Percentiles rank a stretch among this genome's conserved stretches.
These are phyloP conservation scores for Chrysanthemum seticuspe DNA, from an alignment of 129 eudicot genomes.

Conservation along the genomic window DNA sequence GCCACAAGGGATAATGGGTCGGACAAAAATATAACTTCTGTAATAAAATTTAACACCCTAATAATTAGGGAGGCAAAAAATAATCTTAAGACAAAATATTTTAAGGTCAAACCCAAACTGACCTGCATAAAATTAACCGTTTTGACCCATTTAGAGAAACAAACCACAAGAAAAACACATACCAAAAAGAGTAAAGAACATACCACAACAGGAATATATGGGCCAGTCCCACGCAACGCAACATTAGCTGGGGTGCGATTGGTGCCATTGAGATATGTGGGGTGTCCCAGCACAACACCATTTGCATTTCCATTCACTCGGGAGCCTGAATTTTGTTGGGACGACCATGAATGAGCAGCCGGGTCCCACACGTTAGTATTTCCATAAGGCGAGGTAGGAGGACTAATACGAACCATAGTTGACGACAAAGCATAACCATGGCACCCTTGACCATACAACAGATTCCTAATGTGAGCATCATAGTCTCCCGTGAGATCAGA, in stretches of 20 bases:
- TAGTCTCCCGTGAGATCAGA: conserved; percentile 91
- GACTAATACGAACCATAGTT: conserved; percentile 26
- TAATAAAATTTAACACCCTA: too few species aligned
- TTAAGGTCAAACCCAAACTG: background rate
- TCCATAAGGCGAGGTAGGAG: conserved; percentile 40
- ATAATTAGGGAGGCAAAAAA: too few species aligned
- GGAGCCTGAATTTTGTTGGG: conserved; percentile 26
- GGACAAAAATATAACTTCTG: too few species aligned
- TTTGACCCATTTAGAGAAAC: background rate
- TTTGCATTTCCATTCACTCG: conserved; percentile 30
- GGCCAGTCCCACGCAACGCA: conserved; percentile 65
- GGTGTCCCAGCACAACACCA: conserved; percentile 32
- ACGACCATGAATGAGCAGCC: conserved; percentile 31
- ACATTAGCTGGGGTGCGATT: conserved; percentile 15
- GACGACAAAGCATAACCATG: conserved; percentile 42
- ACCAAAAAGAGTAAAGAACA: conserved; percentile 12
- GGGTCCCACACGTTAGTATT: conserved; percentile 49
- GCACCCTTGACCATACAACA: conserved; percentile 63
- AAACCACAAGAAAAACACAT: background rate
- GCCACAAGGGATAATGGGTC: too few species aligned
- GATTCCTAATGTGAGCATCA: conserved; percentile 72
- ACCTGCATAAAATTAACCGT: background rate
- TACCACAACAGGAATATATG: conserved; percentile 73
- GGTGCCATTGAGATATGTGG: conserved; percentile 24
- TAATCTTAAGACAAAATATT: too few species aligned